Conservation (phyloP, 306 rosid species). For the Abrus precatorius region DNA sequence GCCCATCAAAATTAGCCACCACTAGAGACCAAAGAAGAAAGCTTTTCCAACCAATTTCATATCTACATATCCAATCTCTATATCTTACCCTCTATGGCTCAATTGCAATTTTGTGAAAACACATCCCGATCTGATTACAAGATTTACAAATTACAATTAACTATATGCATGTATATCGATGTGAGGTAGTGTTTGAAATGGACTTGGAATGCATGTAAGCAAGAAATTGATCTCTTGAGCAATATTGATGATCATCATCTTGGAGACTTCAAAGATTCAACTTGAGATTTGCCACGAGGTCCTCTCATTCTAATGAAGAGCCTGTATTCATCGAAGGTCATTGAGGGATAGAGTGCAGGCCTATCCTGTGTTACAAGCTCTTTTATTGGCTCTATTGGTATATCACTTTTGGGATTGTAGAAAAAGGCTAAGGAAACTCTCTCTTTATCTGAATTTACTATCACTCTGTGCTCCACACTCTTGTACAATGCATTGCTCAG, state of each 20-base stretch:
- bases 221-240: background rate
- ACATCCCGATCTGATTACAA: background rate
- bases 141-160: background rate
- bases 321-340: constrained; percentile 90
- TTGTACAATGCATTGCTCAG: constrained; percentile 83
- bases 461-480: constrained; percentile 95
- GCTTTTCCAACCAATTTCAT: background rate
- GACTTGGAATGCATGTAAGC: no score
- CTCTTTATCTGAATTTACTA: constrained; percentile 79
- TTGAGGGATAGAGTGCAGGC: constrained; percentile 70
- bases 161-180: no score
- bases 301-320: constrained; percentile 88
- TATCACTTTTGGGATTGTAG: constrained; percentile 90
- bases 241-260: constrained; percentile 8
- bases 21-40: background rate
- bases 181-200: no score
- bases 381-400: constrained; percentile 73
- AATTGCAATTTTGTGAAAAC: constrained; percentile 12
- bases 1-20: background rate
- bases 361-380: constrained; percentile 62
- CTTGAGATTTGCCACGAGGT: constrained; percentile 94
- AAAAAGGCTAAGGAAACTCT: constrained; percentile 90
- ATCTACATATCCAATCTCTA: constrained; percentile 7
- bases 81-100: background rate
- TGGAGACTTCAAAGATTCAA: constrained; percentile 74